These are phyloP conservation scores for Besnoitia besnoiti DNA, from an alignment of 169 alveolate species.

Conservation along the genomic window DNA sequence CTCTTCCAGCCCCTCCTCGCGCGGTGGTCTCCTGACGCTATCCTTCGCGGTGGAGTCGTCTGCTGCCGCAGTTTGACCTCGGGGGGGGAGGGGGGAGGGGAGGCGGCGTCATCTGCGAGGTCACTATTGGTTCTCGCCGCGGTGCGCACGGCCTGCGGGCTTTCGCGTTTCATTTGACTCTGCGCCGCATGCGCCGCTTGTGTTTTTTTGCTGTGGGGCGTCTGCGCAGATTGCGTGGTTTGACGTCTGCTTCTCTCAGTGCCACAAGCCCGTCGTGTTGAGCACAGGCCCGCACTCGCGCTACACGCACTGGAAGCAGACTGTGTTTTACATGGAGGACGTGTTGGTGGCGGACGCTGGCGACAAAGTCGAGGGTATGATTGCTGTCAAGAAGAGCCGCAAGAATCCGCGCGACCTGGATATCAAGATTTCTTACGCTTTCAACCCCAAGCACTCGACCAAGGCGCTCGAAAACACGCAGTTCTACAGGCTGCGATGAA, in stretches of 20 bases:
- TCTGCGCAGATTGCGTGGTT: slow-evolving; percentile 92
- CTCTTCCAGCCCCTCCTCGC: background rate
- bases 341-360: slow-evolving; percentile 74
- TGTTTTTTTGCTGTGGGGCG: no score
- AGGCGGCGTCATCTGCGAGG: no score
- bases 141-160: no score
- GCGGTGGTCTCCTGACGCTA: background rate
- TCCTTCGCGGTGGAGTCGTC: background rate
- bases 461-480: slow-evolving; percentile 47
- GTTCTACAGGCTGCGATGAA: slow-evolving; percentile 54
- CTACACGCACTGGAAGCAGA: slow-evolving; percentile 94
- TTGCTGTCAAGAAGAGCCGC: slow-evolving; percentile 85
- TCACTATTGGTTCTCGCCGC: no score
- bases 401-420: slow-evolving; percentile 88
- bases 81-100: no score
- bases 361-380: slow-evolving; percentile 82
- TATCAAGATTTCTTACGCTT: slow-evolving; percentile 81
- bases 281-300: slow-evolving; percentile 81
- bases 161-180: no score
- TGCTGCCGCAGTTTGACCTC: no score
- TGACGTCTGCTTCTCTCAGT: slow-evolving; percentile 88
- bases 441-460: slow-evolving; percentile 41
- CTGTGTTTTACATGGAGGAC: slow-evolving; percentile 89
- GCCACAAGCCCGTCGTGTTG: slow-evolving; percentile 87
- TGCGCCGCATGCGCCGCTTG: no score